Percentiles rank a stretch among this genome's conserved stretches.
Evolutionary conservation across 768 basidiomycete genomes (phyloP).

Genomic region (Tricholoma furcatifolium): DNA sequence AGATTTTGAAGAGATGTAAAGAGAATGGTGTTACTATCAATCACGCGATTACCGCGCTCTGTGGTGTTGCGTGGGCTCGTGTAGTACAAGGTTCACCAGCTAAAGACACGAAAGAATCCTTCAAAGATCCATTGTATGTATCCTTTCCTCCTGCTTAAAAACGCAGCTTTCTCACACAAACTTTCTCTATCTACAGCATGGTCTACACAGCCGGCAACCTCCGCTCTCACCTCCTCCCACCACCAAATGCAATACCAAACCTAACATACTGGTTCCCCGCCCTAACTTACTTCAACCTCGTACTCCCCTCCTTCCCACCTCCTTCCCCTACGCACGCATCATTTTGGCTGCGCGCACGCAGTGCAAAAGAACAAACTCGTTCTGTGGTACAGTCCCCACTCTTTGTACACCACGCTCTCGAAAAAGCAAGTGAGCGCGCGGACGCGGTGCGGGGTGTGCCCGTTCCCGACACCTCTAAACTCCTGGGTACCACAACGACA

Average conservation of each 20-base stretch:
- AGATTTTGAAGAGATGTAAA: constrained; percentile 58
- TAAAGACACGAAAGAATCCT: constrained; percentile 15
- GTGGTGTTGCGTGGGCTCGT: constrained; percentile 56
- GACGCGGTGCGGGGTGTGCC: constrained; percentile 24
- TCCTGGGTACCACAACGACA: constrained; percentile 1
- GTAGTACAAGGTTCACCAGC: constrained; percentile 12
- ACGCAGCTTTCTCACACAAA: background rate
- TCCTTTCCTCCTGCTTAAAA: background rate
- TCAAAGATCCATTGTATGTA: constrained; percentile 23
- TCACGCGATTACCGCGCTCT: constrained; percentile 56
- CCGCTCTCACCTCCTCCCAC: constrained; percentile 43
- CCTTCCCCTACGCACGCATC: constrained; percentile 24
- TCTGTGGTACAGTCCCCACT: constrained; percentile 49
- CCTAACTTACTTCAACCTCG: constrained; percentile 63
- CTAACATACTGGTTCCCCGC: constrained; percentile 62
- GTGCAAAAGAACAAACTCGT: constrained; percentile 51
- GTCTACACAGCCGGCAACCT: constrained; percentile 72
- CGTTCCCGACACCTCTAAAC: background rate
- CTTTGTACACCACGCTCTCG: constrained; percentile 45
- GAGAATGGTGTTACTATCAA: constrained; percentile 57
- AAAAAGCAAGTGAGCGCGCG: constrained; percentile 50
- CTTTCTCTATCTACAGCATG: constrained; percentile 35
- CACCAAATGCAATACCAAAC: constrained; percentile 17
- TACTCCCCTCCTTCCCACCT: constrained; percentile 61
- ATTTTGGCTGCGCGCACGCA: constrained; percentile 60